phyloP scores from a whole-genome alignment of 1,284 basidiomycete genomes.

The Cutaneotrichosporon arboriforme region DNA sequence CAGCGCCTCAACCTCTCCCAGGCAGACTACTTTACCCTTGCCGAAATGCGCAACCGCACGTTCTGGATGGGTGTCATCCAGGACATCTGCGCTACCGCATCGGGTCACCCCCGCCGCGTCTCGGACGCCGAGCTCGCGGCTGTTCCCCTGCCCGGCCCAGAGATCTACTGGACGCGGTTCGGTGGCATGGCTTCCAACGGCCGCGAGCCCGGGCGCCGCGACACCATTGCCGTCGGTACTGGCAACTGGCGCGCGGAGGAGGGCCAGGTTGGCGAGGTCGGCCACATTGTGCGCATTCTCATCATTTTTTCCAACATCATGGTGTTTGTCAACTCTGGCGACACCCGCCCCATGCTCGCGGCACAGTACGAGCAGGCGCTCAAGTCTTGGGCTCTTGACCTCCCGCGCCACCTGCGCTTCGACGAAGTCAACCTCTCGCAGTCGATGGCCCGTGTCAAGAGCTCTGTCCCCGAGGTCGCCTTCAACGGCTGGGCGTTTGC shows the following conservation, averaged over 20 bases:
- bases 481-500: constrained; percentile 48
- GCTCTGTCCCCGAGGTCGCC: constrained; percentile 31
- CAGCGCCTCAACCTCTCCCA: constrained; percentile 22
- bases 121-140: constrained; percentile 37
- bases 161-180: constrained; percentile 38
- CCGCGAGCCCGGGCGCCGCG: constrained; percentile 29
- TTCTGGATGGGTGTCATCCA: constrained; percentile 46
- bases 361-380: constrained; percentile 34
- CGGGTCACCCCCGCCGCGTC: constrained; percentile 35
- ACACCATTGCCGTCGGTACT: constrained; percentile 29
- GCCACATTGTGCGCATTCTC: constrained; percentile 45
- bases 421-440: constrained; percentile 47
- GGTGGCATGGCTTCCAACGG: constrained; percentile 32
- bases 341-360: constrained; percentile 17
- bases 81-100: constrained; percentile 41
- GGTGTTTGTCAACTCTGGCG: constrained; percentile 29
- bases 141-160: constrained; percentile 39
- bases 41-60: constrained; percentile 41
- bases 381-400: constrained; percentile 46
- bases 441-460: constrained; percentile 36
- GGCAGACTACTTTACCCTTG: constrained; percentile 35
- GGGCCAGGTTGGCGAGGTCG: constrained; percentile 44
- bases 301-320: constrained; percentile 38
- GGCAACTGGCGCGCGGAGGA: constrained; percentile 40
- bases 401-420: constrained; percentile 47